phyloP scores from a whole-genome alignment of 2,329 filamentous ascomycete species.

The Sporothrix phasma region DNA sequence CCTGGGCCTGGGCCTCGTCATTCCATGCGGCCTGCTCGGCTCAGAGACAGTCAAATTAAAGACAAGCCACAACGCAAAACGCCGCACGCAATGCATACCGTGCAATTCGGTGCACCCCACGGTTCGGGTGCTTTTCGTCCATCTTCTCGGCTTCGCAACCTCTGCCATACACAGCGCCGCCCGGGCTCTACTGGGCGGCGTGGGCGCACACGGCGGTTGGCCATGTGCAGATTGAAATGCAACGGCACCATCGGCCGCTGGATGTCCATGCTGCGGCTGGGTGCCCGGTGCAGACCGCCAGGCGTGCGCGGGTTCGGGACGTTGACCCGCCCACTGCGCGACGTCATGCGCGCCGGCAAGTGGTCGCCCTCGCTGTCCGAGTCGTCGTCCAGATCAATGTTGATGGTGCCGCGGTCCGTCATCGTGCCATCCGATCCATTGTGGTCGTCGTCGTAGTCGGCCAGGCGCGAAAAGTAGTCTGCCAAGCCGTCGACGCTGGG shows the following conservation, averaged over 20 bases:
- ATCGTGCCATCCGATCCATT: not conserved
- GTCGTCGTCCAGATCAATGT: slow-evolving; percentile 27
- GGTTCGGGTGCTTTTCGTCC: not conserved
- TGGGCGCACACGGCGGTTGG: slow-evolving; percentile 13
- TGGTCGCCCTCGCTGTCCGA: slow-evolving; percentile 30
- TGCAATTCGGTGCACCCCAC: not conserved
- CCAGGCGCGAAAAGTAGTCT: slow-evolving; percentile 78
- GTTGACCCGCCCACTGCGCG: slow-evolving; percentile 46
- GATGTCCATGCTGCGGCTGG: slow-evolving; percentile 49
- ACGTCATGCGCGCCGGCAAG: slow-evolving; percentile 34
- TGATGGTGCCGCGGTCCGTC: slow-evolving; percentile 13
- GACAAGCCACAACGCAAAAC: not conserved
- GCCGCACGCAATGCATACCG: not conserved
- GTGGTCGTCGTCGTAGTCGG: slow-evolving; percentile 50
- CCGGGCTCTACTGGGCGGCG: not conserved
- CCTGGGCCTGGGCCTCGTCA: not conserved
- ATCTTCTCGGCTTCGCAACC: too few species aligned
- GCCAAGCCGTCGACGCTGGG: slow-evolving; percentile 60
- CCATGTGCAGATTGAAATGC: slow-evolving; percentile 26
- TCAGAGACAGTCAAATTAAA: not conserved
- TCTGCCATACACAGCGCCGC: not conserved
- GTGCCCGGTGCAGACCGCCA: slow-evolving; percentile 37
- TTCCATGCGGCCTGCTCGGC: not conserved
- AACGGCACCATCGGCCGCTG: slow-evolving; percentile 31
- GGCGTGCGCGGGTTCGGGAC: slow-evolving; percentile 48